Conservation (phyloP, 2,329 filamentous ascomycete genomes). For the Aspergillus proliferans region DNA sequence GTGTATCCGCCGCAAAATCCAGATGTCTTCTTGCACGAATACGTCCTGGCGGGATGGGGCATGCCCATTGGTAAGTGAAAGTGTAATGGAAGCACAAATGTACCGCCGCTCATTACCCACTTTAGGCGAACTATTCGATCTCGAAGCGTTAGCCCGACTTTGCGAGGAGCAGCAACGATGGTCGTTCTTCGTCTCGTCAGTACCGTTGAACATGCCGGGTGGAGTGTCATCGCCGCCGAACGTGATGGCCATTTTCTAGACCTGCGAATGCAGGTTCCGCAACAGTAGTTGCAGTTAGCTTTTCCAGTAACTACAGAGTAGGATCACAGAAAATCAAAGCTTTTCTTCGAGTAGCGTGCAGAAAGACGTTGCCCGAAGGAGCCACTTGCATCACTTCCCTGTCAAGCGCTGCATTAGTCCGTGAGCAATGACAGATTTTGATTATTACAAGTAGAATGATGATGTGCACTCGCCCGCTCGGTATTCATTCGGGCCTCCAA, state of each 20-base stretch:
- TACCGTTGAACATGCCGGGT: constrained; percentile 46
- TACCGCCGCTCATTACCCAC: not conserved
- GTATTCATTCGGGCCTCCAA: not conserved
- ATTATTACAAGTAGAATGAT: not conserved
- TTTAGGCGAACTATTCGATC: constrained; percentile 41
- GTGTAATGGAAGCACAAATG: not conserved
- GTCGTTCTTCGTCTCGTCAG: constrained; percentile 47
- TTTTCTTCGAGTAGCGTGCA: no score
- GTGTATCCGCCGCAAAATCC: constrained; percentile 38
- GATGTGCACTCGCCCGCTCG: not conserved
- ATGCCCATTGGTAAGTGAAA: constrained; percentile 39
- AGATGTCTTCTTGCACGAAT: constrained; percentile 41
- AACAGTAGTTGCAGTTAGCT: not conserved
- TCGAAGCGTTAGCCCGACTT: constrained; percentile 36
- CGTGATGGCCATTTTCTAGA: constrained; percentile 40
- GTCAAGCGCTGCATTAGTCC: not conserved
- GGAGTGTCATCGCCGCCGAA: constrained; percentile 43
- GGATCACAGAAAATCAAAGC: no score
- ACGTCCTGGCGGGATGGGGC: constrained; percentile 47
- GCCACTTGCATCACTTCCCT: not conserved
- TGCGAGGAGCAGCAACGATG: constrained; percentile 37
- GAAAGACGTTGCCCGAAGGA: not conserved
- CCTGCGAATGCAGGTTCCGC: not conserved
- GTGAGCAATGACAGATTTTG: not conserved
- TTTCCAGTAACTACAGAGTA: no score